Percentiles rank a stretch among this genome's conserved stretches.
Evolutionary conservation across 1,284 basidiomycete species (phyloP).

Genomic region (Boletus coffeatus): DNA sequence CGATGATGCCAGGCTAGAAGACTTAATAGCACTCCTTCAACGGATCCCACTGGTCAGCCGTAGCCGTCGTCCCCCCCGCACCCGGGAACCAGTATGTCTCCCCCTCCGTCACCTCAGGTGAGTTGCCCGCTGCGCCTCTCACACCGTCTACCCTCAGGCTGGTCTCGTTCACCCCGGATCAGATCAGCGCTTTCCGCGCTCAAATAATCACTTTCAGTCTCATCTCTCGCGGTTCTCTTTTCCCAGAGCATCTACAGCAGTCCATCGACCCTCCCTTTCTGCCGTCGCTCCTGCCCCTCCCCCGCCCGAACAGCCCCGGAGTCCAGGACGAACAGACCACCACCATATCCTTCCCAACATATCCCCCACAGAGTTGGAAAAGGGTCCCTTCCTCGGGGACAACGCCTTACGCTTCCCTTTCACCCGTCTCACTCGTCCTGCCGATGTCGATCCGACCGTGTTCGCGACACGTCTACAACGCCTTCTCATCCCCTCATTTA

Average conservation of each 20-base stretch:
- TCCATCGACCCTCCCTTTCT: slow-evolving; percentile 47
- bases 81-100: slow-evolving; percentile 13
- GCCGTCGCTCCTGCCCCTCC: too few relatives aligned
- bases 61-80: slow-evolving; percentile 4
- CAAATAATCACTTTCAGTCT: slow-evolving; percentile 92
- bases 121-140: slow-evolving; percentile 24
- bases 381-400: too few relatives aligned
- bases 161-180: slow-evolving; percentile 79
- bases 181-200: slow-evolving; percentile 79
- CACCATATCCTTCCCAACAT: slow-evolving; percentile 22
- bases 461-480: too few relatives aligned
- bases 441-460: too few relatives aligned
- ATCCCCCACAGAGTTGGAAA: slow-evolving; percentile 47
- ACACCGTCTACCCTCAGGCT: slow-evolving; percentile 41
- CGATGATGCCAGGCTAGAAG: too few relatives aligned
- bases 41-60: slow-evolving; percentile 9
- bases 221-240: slow-evolving; percentile 71
- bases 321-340: too few relatives aligned
- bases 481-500: too few relatives aligned
- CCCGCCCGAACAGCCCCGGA: too few relatives aligned
- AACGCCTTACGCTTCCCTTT: too few relatives aligned
- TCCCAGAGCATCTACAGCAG: slow-evolving; percentile 77
- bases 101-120: slow-evolving; percentile 24
- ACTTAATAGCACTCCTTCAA: slow-evolving; percentile 13
- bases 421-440: too few relatives aligned